These are phyloP conservation scores for Xanthoconium separans DNA, from an alignment of 1,284 basidiomycete genomes.

Conservation along the genomic window DNA sequence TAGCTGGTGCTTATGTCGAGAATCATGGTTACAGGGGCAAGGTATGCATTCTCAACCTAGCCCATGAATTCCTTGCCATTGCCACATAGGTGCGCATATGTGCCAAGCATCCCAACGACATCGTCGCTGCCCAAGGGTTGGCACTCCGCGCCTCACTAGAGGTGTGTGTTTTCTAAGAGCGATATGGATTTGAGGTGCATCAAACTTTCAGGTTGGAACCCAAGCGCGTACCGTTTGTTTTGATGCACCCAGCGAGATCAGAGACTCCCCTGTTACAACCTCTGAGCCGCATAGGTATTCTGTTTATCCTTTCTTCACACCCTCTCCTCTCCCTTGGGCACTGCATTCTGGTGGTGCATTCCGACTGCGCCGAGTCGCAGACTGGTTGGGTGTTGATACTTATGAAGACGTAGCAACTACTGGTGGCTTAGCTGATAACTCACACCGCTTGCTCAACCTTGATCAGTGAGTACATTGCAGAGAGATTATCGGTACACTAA, in stretches of 20 bases:
- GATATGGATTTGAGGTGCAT: neutral
- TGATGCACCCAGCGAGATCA: slow-evolving; percentile 35
- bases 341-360: slow-evolving; percentile 47
- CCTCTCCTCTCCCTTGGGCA: slow-evolving; percentile 49
- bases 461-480: slow-evolving; percentile 28
- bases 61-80: neutral
- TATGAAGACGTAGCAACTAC: slow-evolving; percentile 37
- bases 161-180: slow-evolving; percentile 36
- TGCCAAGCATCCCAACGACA: slow-evolving; percentile 42
- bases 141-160: slow-evolving; percentile 49
- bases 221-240: slow-evolving; percentile 33
- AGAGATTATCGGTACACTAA: slow-evolving; percentile 12
- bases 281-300: slow-evolving; percentile 44
- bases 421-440: slow-evolving; percentile 37
- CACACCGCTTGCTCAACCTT: slow-evolving; percentile 34
- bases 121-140: slow-evolving; percentile 51
- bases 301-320: slow-evolving; percentile 61
- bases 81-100: slow-evolving; percentile 51
- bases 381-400: slow-evolving; percentile 47
- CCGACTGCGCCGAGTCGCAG: slow-evolving; percentile 57
- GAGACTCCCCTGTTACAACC: slow-evolving; percentile 27
- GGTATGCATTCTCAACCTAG: slow-evolving; percentile 35
- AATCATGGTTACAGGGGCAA: slow-evolving; percentile 43
- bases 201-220: slow-evolving; percentile 14
- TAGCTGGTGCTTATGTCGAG: slow-evolving; percentile 61